Conservation (phyloP, 2,329 filamentous ascomycete genomes). For the Remersonia thermophila region DNA sequence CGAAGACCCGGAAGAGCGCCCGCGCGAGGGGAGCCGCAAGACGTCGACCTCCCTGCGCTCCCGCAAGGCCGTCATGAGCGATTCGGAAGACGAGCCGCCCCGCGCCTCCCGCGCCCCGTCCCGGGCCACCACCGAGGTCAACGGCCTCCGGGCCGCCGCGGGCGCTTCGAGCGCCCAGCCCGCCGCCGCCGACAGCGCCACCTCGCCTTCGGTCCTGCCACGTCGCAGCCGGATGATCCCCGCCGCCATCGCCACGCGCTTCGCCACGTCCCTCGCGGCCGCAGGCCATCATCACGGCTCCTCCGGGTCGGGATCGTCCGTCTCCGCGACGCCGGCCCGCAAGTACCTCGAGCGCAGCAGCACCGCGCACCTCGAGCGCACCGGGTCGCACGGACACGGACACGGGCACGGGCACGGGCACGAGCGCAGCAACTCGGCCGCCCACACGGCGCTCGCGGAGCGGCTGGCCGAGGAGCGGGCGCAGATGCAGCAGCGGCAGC, state of each 20-base stretch:
- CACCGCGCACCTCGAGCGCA: conserved; percentile 1
- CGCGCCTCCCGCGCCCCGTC: conserved; percentile 41
- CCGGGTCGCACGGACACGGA: too few species aligned
- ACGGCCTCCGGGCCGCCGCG: conserved; percentile 22
- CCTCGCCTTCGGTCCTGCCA: conserved; percentile 36
- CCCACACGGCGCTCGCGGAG: conserved; percentile 21
- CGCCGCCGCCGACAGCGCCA: conserved; percentile 23
- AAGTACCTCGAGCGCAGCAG: conserved; percentile 35
- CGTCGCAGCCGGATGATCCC: conserved; percentile 39
- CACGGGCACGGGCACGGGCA: too few species aligned
- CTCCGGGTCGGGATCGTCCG: conserved; percentile 6
- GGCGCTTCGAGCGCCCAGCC: conserved; percentile 22
- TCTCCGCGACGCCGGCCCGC: conserved; percentile 25
- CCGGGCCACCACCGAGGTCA: conserved; percentile 45
- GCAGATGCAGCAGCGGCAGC: conserved; percentile 33
- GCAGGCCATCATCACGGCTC: conserved; percentile 17
- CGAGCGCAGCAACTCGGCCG: conserved; percentile 9
- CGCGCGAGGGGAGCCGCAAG: conserved; percentile 25
- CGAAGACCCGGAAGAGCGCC: conserved; percentile 35
- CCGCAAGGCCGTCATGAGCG: conserved; percentile 32
- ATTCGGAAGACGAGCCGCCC: conserved; percentile 35
- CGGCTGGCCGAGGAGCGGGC: conserved; percentile 29
- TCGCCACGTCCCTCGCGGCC: conserved; percentile 28
- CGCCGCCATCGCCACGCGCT: conserved; percentile 35
- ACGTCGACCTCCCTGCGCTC: conserved; percentile 36